Conservation (phyloP, 2,329 filamentous ascomycete species). For the Akanthomyces uredinophilus region DNA sequence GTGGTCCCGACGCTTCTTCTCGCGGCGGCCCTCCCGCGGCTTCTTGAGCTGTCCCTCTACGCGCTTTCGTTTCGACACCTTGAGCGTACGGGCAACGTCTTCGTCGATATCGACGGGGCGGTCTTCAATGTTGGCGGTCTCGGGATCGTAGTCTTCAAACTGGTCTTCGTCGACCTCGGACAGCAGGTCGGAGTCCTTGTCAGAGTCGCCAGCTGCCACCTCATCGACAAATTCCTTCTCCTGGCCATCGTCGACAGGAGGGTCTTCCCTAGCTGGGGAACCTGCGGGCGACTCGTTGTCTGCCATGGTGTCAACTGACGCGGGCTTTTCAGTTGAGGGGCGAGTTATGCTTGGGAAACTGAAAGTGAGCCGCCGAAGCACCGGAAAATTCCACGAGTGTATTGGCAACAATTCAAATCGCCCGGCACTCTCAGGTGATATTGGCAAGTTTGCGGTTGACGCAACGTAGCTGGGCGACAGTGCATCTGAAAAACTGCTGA, state of each 20-base stretch:
- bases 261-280: conserved; percentile 28
- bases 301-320: conserved; percentile 33
- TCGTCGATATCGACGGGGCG: conserved; percentile 63
- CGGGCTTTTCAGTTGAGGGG: background rate
- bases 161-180: conserved; percentile 67
- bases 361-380: too few relatives aligned
- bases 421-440: background rate
- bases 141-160: conserved; percentile 64
- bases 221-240: conserved; percentile 40
- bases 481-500: conserved; percentile 13
- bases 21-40: conserved; percentile 66
- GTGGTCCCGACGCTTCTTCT: conserved; percentile 54
- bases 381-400: too few relatives aligned
- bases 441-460: background rate
- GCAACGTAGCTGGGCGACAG: background rate
- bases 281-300: conserved; percentile 40
- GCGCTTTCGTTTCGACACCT: conserved; percentile 62
- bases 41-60: conserved; percentile 64
- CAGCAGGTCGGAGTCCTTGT: conserved; percentile 54
- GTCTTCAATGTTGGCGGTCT: conserved; percentile 58
- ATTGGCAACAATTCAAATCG: background rate
- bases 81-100: conserved; percentile 57
- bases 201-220: conserved; percentile 39
- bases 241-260: conserved; percentile 34
- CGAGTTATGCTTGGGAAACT: background rate